Percentiles rank a stretch among this genome's conserved stretches.
Conservation (phyloP, 78 protist species). For the Creolimax fragrantissima region DNA sequence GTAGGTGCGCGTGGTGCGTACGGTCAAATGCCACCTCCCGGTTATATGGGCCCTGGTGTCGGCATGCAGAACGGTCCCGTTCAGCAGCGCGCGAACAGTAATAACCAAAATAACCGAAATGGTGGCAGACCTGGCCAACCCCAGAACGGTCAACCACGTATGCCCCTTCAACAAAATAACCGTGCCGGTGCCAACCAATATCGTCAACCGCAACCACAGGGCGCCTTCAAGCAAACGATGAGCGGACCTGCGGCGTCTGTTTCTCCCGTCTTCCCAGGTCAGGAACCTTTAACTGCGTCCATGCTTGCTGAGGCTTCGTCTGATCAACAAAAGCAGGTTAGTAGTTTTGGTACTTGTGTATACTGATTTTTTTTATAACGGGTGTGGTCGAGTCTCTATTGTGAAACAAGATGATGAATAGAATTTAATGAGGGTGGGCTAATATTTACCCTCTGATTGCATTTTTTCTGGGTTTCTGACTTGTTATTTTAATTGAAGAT, state of each 20-base stretch:
- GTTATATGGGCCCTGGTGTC: neutral
- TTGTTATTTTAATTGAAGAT: neutral
- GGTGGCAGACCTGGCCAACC: neutral
- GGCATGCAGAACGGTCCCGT: neutral
- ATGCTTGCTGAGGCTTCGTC: constrained; percentile 21
- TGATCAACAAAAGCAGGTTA: constrained; percentile 7
- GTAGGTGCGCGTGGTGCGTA: neutral
- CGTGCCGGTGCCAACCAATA: neutral
- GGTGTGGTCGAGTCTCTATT: neutral
- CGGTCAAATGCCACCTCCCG: neutral
- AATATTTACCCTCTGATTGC: neutral
- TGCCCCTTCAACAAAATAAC: neutral
- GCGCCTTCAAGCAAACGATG: neutral
- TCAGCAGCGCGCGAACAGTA: neutral
- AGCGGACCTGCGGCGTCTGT: neutral
- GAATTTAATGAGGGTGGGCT: neutral
- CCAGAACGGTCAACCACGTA: neutral
- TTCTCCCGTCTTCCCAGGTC: neutral
- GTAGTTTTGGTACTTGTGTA: neutral
- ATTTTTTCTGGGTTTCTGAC: neutral
- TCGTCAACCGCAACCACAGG: neutral
- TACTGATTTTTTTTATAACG: neutral
- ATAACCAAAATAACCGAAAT: neutral
- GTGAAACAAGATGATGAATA: neutral
- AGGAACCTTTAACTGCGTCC: neutral